Evolutionary conservation across 1,284 basidiomycete species (phyloP), one percentile per base, ranked within the genome.

Genomic region (Somion occarium): DNA sequence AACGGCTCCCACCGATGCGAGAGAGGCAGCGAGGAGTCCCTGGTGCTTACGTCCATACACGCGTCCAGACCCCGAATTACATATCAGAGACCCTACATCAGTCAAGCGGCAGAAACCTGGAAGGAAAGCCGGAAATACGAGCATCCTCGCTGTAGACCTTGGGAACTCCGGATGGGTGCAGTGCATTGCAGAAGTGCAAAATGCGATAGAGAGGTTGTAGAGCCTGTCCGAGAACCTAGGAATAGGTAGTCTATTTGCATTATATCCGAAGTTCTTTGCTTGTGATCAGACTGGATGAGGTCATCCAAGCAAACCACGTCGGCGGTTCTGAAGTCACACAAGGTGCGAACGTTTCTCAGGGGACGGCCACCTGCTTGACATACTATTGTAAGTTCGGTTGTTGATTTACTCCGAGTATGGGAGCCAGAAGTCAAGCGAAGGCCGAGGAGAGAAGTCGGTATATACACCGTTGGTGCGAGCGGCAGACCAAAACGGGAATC

Each of bases 351-450:
- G 30, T 15, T 56, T 57, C 56, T 54, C 56, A 55, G 45, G 56
- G n/a, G 38, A 57, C 56, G 56, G 55, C 44, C 50, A 53, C 49
- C 51, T 57, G 44, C 34, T 22, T 26, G 25, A n/a, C 24, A 20
- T 23, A 44, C 46, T 54, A 53, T 53, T 46, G 34, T 37, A 50
- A 41, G 13, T 22, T 22, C 39, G 20, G 7, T 34, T 34, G 30
- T 34, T 34, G 30, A 34, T 34, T 34, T 34, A 34, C 30, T 34
- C 30, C 30, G 30, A 34, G 30, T 34, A 34, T 34, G 30, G 15
- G 30, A 34, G 30, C 30, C 7, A 34, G 30, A 34, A 34, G 30
- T 7, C 30, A 34, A 34, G 30, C 30, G 30, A 34, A 34, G 15
- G 30, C 30, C 30, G 30, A 34, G 30, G 30, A 34, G 30, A 34